A percentile compares a stretch with the other conserved stretches of the same genome.
phyloP scores from a whole-genome alignment of 495 filamentous ascomycete species.

The Aspergillus diversus region DNA sequence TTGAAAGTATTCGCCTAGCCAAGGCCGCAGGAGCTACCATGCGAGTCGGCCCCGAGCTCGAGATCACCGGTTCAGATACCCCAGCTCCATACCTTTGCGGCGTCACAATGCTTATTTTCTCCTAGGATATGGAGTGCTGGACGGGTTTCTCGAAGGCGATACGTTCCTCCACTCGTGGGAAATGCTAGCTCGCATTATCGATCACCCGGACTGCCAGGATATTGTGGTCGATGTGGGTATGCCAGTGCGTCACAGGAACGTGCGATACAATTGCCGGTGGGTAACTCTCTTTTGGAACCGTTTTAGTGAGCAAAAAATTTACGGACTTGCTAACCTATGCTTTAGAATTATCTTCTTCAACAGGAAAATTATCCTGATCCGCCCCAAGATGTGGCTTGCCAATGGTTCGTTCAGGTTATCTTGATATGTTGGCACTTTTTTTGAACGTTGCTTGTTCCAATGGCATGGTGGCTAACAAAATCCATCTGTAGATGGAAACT shows the following conservation, averaged over 20 bases:
- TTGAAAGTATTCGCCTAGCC: slow-evolving; percentile 71
- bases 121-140: slow-evolving; percentile 69
- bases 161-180: slow-evolving; percentile 74
- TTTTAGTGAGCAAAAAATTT: background rate
- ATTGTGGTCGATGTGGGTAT: slow-evolving; percentile 83
- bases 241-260: slow-evolving; percentile 65
- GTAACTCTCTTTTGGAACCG: background rate
- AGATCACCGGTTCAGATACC: slow-evolving; percentile 52
- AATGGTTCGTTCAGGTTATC: slow-evolving; percentile 54
- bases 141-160: slow-evolving; percentile 61
- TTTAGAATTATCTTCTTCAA: slow-evolving; percentile 63
- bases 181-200: slow-evolving; percentile 66
- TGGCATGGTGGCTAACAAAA: no score
- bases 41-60: slow-evolving; percentile 75
- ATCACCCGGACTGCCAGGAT: slow-evolving; percentile 65
- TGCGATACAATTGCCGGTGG: slow-evolving; percentile 71
- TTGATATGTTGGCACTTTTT: background rate
- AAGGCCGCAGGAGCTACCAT: slow-evolving; percentile 73
- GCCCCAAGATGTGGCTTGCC: slow-evolving; percentile 84
- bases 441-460: no score
- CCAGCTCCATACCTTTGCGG: background rate
- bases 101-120: slow-evolving; percentile 2
- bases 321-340: background rate
- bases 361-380: slow-evolving; percentile 70
- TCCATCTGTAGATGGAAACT: slow-evolving; percentile 39